Evolutionary conservation across 2,329 filamentous ascomycete species (phyloP).

Genomic region (Dryadomyces sulphureus): DNA sequence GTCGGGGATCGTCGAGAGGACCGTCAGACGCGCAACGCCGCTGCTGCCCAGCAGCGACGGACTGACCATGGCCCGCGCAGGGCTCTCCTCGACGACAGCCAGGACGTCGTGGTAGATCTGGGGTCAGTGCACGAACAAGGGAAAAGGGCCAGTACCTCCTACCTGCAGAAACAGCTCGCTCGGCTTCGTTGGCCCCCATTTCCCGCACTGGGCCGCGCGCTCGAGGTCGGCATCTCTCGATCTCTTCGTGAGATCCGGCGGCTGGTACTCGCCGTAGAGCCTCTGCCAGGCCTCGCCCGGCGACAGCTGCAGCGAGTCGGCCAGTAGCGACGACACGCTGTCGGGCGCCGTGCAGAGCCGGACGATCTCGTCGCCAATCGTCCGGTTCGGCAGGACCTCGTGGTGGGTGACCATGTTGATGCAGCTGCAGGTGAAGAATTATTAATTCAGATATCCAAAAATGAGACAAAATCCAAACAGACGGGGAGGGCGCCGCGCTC

Average conservation of each 20-base stretch:
- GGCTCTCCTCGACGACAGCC: conserved; percentile 35
- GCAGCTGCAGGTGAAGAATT: neutral
- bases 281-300: conserved; percentile 39
- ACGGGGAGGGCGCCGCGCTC: too few species aligned
- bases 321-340: conserved; percentile 44
- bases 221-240: conserved; percentile 28
- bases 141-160: too few species aligned
- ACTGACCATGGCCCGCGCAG: conserved; percentile 33
- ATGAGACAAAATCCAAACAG: too few species aligned
- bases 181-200: conserved; percentile 48
- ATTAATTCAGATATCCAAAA: too few species aligned
- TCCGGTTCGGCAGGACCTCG: conserved; percentile 5
- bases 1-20: conserved; percentile 55
- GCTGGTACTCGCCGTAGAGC: conserved; percentile 29
- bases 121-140: too few species aligned
- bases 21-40: conserved; percentile 52
- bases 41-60: conserved; percentile 35
- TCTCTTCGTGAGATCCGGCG: conserved; percentile 7
- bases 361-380: conserved; percentile 30
- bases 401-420: neutral
- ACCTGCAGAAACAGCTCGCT: conserved; percentile 53
- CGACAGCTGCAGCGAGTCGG: conserved; percentile 32
- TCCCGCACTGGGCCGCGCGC: conserved; percentile 45
- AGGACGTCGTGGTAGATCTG: conserved; percentile 53
- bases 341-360: conserved; percentile 34